Percentiles rank a stretch among this genome's conserved stretches.
Evolutionary conservation across 1,284 basidiomycete genomes (phyloP).

Genomic region (Abortiporus biennis): DNA sequence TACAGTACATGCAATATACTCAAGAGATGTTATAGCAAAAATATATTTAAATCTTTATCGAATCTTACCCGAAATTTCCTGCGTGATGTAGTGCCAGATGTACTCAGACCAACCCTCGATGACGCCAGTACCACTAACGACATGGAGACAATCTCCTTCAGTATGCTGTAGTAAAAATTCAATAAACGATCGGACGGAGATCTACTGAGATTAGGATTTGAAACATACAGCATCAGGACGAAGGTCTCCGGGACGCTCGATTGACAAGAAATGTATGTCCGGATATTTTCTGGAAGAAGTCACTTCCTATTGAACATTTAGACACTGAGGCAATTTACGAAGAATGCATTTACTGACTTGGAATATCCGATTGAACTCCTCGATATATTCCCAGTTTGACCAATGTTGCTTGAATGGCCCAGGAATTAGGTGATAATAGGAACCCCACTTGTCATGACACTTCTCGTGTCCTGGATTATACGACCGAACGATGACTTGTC

Average conservation of each 20-base stretch:
- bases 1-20: too few relatives aligned
- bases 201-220: background rate
- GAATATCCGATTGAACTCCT: constrained; percentile 43
- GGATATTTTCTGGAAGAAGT: constrained; percentile 33
- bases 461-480: constrained; percentile 54
- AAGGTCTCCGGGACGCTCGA: constrained; percentile 46
- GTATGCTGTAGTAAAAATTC: constrained; percentile 38
- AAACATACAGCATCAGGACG: constrained; percentile 50
- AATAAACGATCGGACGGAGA: background rate
- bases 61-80: background rate
- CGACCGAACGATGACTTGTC: constrained; percentile 44
- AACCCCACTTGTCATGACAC: constrained; percentile 36
- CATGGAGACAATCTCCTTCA: constrained; percentile 50
- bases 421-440: constrained; percentile 36
- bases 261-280: constrained; percentile 44
- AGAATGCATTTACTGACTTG: constrained; percentile 29
- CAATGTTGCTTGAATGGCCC: constrained; percentile 35
- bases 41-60: constrained; percentile 5
- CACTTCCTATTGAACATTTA: constrained; percentile 16
- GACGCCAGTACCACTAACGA: constrained; percentile 50
- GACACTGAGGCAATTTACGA: too few relatives aligned
- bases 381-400: constrained; percentile 55
- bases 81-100: constrained; percentile 49
- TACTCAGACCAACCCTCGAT: constrained; percentile 59
- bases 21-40: too few relatives aligned